Evolutionary conservation across 805 yeast genomes (phyloP), one percentile per base, ranked within the genome.

Genomic region (Candida awuae): DNA sequence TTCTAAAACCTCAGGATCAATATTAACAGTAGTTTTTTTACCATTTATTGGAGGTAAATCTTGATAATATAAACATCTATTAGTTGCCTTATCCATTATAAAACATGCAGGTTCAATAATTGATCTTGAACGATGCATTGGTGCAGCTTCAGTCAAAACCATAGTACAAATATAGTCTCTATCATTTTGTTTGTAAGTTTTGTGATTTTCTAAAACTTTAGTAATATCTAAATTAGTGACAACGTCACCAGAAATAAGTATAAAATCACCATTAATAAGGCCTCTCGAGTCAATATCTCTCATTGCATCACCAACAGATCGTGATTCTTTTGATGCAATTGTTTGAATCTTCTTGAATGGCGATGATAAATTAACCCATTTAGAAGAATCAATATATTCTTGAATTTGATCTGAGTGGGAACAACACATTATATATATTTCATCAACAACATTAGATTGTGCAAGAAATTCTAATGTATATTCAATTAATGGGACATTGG

Each of bases 271-370:
- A 1, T 84, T 77, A 37, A 92, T 84, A 41, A 90, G 65, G 6
- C 96, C 96, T 51, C 95, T 70, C 44, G 84, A 80, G 59, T 92
- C 98, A 42, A 92, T 66, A 55, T 90, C 97, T 58, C 98, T 73
- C 94, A 92, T 84, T 16, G 95, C 94, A 63, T 92, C 98, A 49
- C 98, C 98, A 9, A 90, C 94, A 20, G 94, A 84, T 59, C 88
- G 67, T 9, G 92, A 79, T 58, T 90, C 96, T 34, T 86, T 75
- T 18, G 94, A 77, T 69, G 84, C 73, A 38, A 90, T 75, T 3
- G 94, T 82, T 34, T 77, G 74, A 32, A 92, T 72, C 45, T 75
- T 75, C 40, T 74, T 73, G 59, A 92, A 90, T 1, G 97, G 95
- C 2, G 94, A 75, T 55, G 79, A 75, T 1, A 77, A 68, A 14